Conservation (phyloP, 2,329 filamentous ascomycete genomes). For the Aspergillus costaricaensis region DNA sequence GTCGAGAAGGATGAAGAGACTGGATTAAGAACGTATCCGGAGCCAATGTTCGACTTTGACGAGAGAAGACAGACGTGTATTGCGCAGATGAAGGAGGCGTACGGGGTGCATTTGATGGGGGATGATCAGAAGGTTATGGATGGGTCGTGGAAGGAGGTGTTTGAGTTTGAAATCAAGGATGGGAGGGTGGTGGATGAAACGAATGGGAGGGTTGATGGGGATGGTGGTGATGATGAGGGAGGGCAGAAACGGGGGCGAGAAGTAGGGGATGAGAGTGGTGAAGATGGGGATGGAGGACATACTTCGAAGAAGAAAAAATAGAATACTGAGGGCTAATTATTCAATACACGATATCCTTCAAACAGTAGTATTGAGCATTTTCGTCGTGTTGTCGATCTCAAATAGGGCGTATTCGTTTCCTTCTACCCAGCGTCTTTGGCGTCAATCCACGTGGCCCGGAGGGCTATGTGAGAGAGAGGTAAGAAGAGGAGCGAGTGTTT, state of each 20-base stretch:
- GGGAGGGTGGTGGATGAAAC: not conserved
- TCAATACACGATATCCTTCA: too few relatives aligned
- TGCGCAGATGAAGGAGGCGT: slow-evolving; percentile 69
- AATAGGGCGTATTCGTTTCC: too few relatives aligned
- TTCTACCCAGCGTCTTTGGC: too few relatives aligned
- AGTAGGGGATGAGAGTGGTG: not conserved
- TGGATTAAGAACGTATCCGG: slow-evolving; percentile 61
- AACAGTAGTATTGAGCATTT: too few relatives aligned
- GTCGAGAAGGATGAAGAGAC: slow-evolving; percentile 38
- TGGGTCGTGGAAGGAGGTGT: slow-evolving; percentile 58
- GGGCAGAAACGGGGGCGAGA: not conserved
- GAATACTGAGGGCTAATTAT: too few relatives aligned
- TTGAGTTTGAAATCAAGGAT: slow-evolving; percentile 27
- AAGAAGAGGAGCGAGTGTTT: too few relatives aligned
- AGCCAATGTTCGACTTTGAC: slow-evolving; percentile 76
- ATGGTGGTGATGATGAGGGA: not conserved
- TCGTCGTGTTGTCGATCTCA: too few relatives aligned
- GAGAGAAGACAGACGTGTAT: slow-evolving; percentile 65
- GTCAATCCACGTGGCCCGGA: too few relatives aligned
- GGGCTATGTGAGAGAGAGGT: too few relatives aligned
- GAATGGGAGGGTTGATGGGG: not conserved
- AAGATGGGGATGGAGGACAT: not conserved
- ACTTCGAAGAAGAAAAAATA: too few relatives aligned
- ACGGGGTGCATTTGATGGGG: slow-evolving; percentile 65
- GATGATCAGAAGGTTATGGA: slow-evolving; percentile 58